Evolutionary conservation across 139 green algal genomes (phyloP), one percentile per base, ranked within the genome.

Genomic region (Asterochloris sp.): DNA sequence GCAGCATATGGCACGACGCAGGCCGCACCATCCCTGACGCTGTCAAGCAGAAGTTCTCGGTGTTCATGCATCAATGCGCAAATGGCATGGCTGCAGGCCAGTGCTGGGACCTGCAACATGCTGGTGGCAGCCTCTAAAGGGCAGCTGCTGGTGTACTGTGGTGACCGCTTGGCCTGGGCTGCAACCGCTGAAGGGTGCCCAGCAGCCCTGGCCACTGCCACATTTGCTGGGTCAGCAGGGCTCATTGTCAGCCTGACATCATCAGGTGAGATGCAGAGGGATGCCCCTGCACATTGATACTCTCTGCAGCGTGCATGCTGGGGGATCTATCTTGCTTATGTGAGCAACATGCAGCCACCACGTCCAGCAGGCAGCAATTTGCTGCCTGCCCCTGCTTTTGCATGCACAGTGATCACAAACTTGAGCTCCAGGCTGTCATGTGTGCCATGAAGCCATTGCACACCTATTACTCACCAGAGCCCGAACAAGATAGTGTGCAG

Each of bases 141-240:
- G 4, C 76, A 80, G 76, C 67, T 80, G 76, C 67, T 80, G 76
- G 76, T 80, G 23, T 80, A 80, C 60, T 15, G 60, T 23, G 16
- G 24, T 69, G 61, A 80, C 0, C 47, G 76, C 26, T 19, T 80
- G 60, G 76, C 68, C 11, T 80, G 76, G 76, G 76, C 76, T 60
- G 76, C 76, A n/a, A 80, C 67, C 17, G 76, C 60, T 17, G 54
- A 68, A 13, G 68, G 15, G 60, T 80, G 76, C 76, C 76, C 76
- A 26, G 76, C 69, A 26, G 76, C 76, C 28, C n/a, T 80, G 60
- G n/a, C 12, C 12, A 62, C 68, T 17, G 76, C 76, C 23, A 38
- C 76, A 19, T 69, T 80, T 69, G 76, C 38, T 69, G 76, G 38
- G 60, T 26, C 76, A 69, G 60, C 23, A 64, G 68, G 76, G 76